Evolutionary conservation across 225 moss, liverwort and hornwort genomes (phyloP), one percentile per base, ranked within the genome.

Genomic region (Takakia lepidozioides): DNA sequence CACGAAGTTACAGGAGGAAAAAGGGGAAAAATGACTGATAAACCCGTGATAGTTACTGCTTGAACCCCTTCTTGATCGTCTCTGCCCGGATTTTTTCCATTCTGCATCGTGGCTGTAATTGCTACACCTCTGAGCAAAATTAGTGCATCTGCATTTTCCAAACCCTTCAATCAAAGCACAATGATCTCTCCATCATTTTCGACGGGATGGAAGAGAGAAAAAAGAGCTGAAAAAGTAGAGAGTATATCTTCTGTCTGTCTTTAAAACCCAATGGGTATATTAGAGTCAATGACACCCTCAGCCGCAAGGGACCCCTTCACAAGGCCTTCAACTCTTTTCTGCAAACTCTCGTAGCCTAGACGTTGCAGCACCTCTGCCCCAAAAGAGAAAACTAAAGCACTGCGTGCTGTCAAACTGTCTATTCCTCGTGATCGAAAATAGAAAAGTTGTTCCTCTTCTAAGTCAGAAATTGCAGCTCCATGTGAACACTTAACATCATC

Each of bases 401-500:
- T 95, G 56, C 95, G 82, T 11, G 95, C 95, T 38, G 87, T 87
- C 49, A 68, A 66, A 9, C 68, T 47, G 44, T 95, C 90, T 54
- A 95, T 95, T 13, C 95, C 95, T n/a, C 90, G 79, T 20, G 95
- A 86, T 50, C 76, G 82, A 25, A 95, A 95, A 51, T 95, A 95
- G 51, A 95, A 95, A 26, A 95, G 41, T 29, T 95, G 90, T 18
- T 95, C 95, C 60, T 86, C 90, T 71, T 87, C 95, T 40, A 95
- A 72, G 51, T 95, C 95, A 46, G 90, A 90, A 25, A 88, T 88
- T 55, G 87, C 87, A 44, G 87, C 87, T 55, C 87, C 87, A 44
- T 88, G 87, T 29, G 87, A 69, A 48, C 95, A 95, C 57, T 95
- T 95, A 30, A 95, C 95, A 75, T 95, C 95, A 59, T 95, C 86